These are phyloP conservation scores for Cadophora gregata DNA, from an alignment of 2,329 filamentous ascomycete genomes.

Conservation along the genomic window DNA sequence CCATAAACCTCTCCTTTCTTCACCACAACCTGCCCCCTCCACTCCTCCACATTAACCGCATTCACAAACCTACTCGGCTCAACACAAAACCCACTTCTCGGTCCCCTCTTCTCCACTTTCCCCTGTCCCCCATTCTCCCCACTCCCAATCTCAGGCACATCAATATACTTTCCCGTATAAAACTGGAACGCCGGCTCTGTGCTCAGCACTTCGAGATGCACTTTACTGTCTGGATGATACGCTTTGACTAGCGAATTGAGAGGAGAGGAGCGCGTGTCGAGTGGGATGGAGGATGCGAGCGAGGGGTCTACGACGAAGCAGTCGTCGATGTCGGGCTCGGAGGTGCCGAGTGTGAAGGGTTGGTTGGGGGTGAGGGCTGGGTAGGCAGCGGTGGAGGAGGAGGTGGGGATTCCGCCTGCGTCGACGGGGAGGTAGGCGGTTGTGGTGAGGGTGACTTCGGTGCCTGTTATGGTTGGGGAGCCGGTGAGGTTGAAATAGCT, in stretches of 20 bases:
- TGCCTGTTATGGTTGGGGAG: slow-evolving; percentile 65
- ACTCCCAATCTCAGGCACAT: slow-evolving; percentile 71
- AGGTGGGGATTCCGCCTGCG: slow-evolving; percentile 74
- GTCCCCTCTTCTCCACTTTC: slow-evolving; percentile 53
- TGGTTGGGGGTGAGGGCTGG: slow-evolving; percentile 67
- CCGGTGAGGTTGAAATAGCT: slow-evolving; percentile 70
- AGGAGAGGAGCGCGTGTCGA: slow-evolving; percentile 59
- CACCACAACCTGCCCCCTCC: slow-evolving; percentile 78
- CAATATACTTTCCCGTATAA: slow-evolving; percentile 87
- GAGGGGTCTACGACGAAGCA: slow-evolving; percentile 75
- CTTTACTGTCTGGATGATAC: slow-evolving; percentile 72
- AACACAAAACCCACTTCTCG: slow-evolving; percentile 83
- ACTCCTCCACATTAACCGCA: slow-evolving; percentile 80
- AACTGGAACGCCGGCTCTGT: slow-evolving; percentile 98
- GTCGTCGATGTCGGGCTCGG: slow-evolving; percentile 79
- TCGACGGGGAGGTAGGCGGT: slow-evolving; percentile 77
- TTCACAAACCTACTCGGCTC: slow-evolving; percentile 94
- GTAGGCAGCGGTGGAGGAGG: slow-evolving; percentile 64
- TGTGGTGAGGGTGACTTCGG: slow-evolving; percentile 62
- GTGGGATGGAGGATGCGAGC: slow-evolving; percentile 47
- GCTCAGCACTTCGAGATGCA: slow-evolving; percentile 86
- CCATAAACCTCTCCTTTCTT: slow-evolving; percentile 88
- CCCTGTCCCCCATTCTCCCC: slow-evolving; percentile 51
- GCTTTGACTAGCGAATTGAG: slow-evolving; percentile 74
- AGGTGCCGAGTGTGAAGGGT: slow-evolving; percentile 73